phyloP scores from a whole-genome alignment of 371 early-diverging fungal genomes.

The Rhizopus sp. region DNA sequence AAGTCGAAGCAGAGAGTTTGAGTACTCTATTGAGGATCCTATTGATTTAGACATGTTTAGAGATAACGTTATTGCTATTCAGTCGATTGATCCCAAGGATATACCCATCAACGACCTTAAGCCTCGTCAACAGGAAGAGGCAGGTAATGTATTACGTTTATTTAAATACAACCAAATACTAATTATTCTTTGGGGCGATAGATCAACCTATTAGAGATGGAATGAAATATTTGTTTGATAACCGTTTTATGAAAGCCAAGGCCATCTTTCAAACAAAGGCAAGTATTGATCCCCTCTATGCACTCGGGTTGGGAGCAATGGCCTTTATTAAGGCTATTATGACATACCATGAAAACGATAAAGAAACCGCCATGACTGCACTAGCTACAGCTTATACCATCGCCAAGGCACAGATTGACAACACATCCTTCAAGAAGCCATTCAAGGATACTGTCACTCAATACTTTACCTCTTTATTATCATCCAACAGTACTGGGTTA shows the following conservation, averaged over 20 bases:
- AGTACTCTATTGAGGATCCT: slow-evolving; percentile 37
- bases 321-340: slow-evolving; percentile 47
- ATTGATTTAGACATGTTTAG: slow-evolving; percentile 43
- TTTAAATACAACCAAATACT: not conserved
- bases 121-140: slow-evolving; percentile 55
- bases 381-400: slow-evolving; percentile 43
- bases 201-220: slow-evolving; percentile 48
- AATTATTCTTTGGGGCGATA: not conserved
- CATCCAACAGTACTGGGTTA: slow-evolving; percentile 29
- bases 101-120: slow-evolving; percentile 48
- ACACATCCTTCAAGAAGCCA: slow-evolving; percentile 33
- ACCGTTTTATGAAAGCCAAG: slow-evolving; percentile 56
- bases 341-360: slow-evolving; percentile 42
- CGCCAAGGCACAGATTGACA: slow-evolving; percentile 47
- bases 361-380: slow-evolving; percentile 38
- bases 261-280: slow-evolving; percentile 42
- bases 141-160: slow-evolving; percentile 32
- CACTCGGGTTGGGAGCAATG: slow-evolving; percentile 52
- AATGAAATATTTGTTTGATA: slow-evolving; percentile 46
- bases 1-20: slow-evolving; percentile 21
- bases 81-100: slow-evolving; percentile 40
- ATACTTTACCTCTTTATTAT: slow-evolving; percentile 35
- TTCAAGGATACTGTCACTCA: slow-evolving; percentile 42
- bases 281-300: slow-evolving; percentile 47
- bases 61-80: slow-evolving; percentile 43